Conservation (phyloP, 2,329 filamentous ascomycete species). For the Ceratocystis colombiana region DNA sequence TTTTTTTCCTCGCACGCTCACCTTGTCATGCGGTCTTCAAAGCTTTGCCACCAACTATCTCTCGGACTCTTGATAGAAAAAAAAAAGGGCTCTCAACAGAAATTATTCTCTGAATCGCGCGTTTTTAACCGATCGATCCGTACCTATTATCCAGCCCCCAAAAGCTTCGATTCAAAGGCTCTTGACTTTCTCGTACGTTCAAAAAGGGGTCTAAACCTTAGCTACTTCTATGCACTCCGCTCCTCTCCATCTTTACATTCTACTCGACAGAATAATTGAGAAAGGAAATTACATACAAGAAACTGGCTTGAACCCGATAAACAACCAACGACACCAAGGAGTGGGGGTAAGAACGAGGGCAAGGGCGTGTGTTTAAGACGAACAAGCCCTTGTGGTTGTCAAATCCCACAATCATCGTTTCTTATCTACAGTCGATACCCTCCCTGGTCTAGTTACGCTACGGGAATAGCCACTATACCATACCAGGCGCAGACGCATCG, state of each 20-base stretch:
- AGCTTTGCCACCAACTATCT: not conserved
- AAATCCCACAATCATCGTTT: conserved; percentile 11
- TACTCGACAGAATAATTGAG: not conserved
- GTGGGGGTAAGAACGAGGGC: not conserved
- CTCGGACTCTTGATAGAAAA: not conserved
- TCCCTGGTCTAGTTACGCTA: not conserved
- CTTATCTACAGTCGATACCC: conserved; percentile 13
- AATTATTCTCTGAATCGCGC: not conserved
- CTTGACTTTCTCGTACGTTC: not conserved
- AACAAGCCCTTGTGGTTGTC: not conserved
- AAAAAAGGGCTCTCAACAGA: not conserved
- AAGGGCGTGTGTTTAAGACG: conserved; percentile 1
- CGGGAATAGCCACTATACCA: conserved; percentile 1
- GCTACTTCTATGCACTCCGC: not conserved
- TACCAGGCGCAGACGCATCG: conserved; percentile 15
- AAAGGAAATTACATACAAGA: not conserved
- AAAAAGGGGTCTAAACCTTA: not conserved
- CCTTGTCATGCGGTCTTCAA: not conserved
- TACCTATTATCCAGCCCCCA: not conserved
- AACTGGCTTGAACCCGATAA: not conserved
- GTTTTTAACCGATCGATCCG: not conserved
- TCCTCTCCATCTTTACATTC: no score
- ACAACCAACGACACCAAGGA: not conserved
- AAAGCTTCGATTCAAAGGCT: not conserved
- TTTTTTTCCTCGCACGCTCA: not conserved